Evolutionary conservation across 441 rosid genomes (phyloP).

Genomic region (Geranium incanum): DNA sequence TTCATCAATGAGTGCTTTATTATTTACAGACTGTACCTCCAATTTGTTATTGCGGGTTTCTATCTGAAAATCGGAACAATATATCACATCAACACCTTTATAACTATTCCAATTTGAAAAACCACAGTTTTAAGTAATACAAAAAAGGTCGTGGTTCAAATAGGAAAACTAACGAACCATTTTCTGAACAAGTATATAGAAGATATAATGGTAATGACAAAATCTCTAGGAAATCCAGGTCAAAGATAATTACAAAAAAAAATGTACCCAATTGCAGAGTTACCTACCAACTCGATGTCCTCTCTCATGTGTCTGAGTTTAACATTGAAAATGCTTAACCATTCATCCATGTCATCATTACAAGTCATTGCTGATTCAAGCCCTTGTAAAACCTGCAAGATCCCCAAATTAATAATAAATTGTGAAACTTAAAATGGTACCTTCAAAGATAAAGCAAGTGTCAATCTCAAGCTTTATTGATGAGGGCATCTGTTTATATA

Average conservation of each 20-base stretch:
- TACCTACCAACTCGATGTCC: constrained; percentile 86
- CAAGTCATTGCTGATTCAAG: constrained; percentile 86
- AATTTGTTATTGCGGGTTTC: constrained; percentile 92
- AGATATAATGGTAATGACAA: background rate
- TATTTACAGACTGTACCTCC: constrained; percentile 96
- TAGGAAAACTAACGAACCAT: background rate
- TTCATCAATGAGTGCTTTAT: constrained; percentile 77
- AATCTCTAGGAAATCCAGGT: no score
- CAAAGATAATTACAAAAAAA: background rate
- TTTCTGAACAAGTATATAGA: background rate
- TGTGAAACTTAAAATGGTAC: constrained; percentile 1
- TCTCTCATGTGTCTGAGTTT: constrained; percentile 99
- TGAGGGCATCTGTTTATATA: no score
- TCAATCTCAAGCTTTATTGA: no score
- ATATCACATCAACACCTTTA: background rate
- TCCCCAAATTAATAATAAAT: constrained; percentile 17
- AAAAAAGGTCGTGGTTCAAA: background rate
- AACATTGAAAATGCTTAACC: constrained; percentile 91
- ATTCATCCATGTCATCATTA: constrained; percentile 96
- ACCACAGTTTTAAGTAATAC: background rate
- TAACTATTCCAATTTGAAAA: constrained; percentile 6
- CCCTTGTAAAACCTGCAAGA: constrained; percentile 78
- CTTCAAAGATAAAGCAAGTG: background rate
- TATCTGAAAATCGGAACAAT: constrained; percentile 50
- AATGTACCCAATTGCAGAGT: background rate